Base-by-base conservation (phyloP, 2,329 filamentous ascomycete genomes). In the Akanthomyces muscarius region DNA sequence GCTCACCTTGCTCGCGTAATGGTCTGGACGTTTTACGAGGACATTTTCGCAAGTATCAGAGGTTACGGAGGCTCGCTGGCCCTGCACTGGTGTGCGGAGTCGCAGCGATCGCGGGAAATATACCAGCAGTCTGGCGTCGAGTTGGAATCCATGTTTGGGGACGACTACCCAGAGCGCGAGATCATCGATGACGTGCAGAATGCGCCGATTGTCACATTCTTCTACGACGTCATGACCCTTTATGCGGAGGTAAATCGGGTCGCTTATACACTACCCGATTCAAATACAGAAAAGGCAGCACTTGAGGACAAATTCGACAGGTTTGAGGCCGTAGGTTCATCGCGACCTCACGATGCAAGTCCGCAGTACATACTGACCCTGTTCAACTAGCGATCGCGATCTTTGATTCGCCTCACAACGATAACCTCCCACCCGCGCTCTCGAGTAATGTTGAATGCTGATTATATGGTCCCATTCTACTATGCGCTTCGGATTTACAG, bases 401-500 rank as follows among this genome's bases (percentile, higher is more conserved):
- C 59, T 33, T 28, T 62, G 5, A 45, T 62, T n/a, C 59, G 59
- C 4, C 51, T 62, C 13, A 62, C 59, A 14, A 55, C 59, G 1
- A 62, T 62, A 5, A 62, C 28, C 14, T 30, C 38, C 5, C 59
- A 62, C 38, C 51, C 59, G 1, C 50, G 59, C 16, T 55, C 59
- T 11, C 59, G 59, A 11, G 21, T 62, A 8, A 55, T 62, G 59
- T 18, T 55, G 8, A 62, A 62, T 28, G 59, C 59, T 10, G 59
- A 62, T 28, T 62, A 62, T 30, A 62, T 62, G 51, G 51, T 62
- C 14, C 59, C 59, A 5, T 48, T 48, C 21, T 55, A 55, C 25
- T 62, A 62, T n/a, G 59, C 59, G 30, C 59, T 62, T 5, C 52
- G 59, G 4, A 55, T 62, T 55, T 62, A 62, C n/a, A 55, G 36